These are phyloP conservation scores for Trichomonas vaginalis DNA, from an alignment of 208 protist genomes.

Conservation along the genomic window DNA sequence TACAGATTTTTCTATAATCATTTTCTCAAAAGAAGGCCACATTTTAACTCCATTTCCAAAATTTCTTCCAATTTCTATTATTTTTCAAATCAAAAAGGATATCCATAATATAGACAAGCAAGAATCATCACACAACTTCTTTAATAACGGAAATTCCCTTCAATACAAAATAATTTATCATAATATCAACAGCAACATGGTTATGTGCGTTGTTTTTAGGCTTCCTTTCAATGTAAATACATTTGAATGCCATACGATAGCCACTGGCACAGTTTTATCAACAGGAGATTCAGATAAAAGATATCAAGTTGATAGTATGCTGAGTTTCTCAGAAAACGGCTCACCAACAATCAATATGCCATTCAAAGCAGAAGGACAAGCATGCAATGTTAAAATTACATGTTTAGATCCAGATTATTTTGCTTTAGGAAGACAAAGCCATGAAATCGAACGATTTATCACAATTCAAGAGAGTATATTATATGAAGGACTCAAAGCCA, in stretches of 20 bases:
- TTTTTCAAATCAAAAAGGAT: not conserved
- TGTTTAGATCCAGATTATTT: not conserved
- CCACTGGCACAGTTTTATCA: not conserved
- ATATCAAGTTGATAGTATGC: not conserved
- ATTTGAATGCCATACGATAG: not conserved
- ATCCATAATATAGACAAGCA: not conserved
- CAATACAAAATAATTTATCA: not conserved
- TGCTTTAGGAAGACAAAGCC: not conserved
- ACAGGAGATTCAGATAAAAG: not conserved
- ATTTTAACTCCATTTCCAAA: not conserved
- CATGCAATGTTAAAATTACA: not conserved
- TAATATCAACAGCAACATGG: not conserved
- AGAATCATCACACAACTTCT: not conserved
- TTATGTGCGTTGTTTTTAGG: not conserved
- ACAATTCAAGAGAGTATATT: not conserved
- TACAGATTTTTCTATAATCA: not conserved
- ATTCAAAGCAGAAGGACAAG: not conserved
- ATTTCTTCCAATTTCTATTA: not conserved
- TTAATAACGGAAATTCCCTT: not conserved
- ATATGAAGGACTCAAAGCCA: not conserved
- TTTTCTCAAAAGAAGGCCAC: not conserved
- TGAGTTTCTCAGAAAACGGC: not conserved
- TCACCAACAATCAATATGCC: not conserved
- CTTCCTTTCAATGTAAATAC: not conserved
- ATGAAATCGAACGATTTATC: not conserved